These are phyloP conservation scores for Eremothecium coryli DNA, from an alignment of 1,139 yeast species.

Conservation along the genomic window DNA sequence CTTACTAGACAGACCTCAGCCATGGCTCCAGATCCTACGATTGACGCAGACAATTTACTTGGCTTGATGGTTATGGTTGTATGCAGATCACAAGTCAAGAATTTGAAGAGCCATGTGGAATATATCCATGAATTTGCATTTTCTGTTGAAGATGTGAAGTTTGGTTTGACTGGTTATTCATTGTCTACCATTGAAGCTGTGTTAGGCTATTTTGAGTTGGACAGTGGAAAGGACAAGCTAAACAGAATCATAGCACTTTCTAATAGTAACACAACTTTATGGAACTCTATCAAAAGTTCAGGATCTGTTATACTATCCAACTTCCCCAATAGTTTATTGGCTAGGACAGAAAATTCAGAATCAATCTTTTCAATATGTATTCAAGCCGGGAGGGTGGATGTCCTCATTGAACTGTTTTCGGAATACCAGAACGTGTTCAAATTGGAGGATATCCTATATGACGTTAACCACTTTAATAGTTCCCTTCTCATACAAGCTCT, in stretches of 20 bases:
- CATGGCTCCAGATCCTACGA: constrained; percentile 26
- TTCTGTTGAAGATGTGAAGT: constrained; percentile 35
- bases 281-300: constrained; percentile 8
- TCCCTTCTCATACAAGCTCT: constrained; percentile 56
- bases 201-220: constrained; percentile 40
- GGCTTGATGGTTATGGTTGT: constrained; percentile 66
- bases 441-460: constrained; percentile 58
- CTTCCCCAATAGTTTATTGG: constrained; percentile 24
- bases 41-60: constrained; percentile 78
- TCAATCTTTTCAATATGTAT: constrained; percentile 54
- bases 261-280: constrained; percentile 5
- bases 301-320: constrained; percentile 15
- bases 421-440: constrained; percentile 44
- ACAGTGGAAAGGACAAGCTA: constrained; percentile 8
- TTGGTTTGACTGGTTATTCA: constrained; percentile 52
- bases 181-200: constrained; percentile 81
- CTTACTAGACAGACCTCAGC: constrained; percentile 26
- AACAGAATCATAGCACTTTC: constrained; percentile 6
- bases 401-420: constrained; percentile 39
- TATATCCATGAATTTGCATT: constrained; percentile 58
- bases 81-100: constrained; percentile 49
- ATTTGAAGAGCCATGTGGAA: constrained; percentile 54
- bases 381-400: constrained; percentile 34
- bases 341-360: constrained; percentile 57
- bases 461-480: constrained; percentile 44